Percentiles rank a stretch among this genome's conserved stretches.
phyloP scores from a whole-genome alignment of 176 grass and related monocot species.

The Hordeum marinum region DNA sequence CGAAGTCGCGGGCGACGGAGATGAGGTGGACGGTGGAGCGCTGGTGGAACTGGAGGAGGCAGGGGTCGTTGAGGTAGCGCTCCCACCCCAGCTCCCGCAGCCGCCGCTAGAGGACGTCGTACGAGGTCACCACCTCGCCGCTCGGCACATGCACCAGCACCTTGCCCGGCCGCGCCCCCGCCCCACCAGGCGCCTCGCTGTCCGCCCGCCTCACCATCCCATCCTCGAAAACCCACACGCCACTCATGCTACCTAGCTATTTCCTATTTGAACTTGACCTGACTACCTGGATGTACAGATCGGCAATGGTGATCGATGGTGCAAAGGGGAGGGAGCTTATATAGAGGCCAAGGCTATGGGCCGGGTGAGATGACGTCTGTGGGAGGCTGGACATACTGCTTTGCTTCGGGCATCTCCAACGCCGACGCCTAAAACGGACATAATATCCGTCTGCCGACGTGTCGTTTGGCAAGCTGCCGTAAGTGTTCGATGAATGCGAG shows the following conservation, averaged over 20 bases:
- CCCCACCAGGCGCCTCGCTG: slow-evolving; percentile 13
- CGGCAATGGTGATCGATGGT: neutral
- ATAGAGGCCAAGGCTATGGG: slow-evolving; percentile 22
- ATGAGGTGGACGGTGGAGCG: slow-evolving; percentile 76
- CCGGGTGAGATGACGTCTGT: neutral
- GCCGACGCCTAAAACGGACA: too few species aligned
- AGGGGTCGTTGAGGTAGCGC: slow-evolving; percentile 58
- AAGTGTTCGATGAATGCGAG: too few species aligned
- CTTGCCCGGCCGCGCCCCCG: slow-evolving; percentile 24
- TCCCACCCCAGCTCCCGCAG: slow-evolving; percentile 71
- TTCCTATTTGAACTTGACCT: too few species aligned
- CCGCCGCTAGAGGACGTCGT: slow-evolving; percentile 56
- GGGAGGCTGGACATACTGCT: neutral
- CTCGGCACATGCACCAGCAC: slow-evolving; percentile 69
- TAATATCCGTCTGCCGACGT: too few species aligned
- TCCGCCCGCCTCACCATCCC: slow-evolving; percentile 57
- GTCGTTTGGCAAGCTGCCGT: too few species aligned
- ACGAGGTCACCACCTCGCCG: slow-evolving; percentile 61
- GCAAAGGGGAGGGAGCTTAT: neutral
- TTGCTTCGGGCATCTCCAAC: neutral
- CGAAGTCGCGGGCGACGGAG: slow-evolving; percentile 66
- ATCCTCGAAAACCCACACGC: slow-evolving; percentile 78
- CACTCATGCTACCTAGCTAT: slow-evolving; percentile 30
- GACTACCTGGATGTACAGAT: neutral
- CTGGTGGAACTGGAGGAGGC: slow-evolving; percentile 81